phyloP scores from a whole-genome alignment of 805 yeast species.

The Candida wancherniae region DNA sequence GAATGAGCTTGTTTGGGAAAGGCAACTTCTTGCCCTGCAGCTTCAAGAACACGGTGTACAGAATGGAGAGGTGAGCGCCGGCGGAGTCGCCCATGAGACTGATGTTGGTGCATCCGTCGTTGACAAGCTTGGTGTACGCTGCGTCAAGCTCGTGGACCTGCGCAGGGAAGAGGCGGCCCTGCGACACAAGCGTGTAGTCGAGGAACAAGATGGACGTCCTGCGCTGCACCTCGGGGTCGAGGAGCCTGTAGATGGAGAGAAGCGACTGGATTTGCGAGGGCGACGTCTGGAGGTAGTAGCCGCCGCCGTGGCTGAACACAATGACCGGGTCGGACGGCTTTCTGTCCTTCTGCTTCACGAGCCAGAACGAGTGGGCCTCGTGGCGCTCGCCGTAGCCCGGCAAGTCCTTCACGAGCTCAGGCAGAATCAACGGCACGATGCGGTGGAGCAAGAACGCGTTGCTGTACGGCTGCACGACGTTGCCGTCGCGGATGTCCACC shows the following conservation, averaged over 20 bases:
- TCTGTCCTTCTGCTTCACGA: slow-evolving; percentile 25
- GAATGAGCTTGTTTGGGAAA: slow-evolving; percentile 24
- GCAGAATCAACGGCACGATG: slow-evolving; percentile 9
- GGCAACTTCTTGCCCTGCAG: slow-evolving; percentile 8
- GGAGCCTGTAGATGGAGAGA: slow-evolving; percentile 24
- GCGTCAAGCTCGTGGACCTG: slow-evolving; percentile 29
- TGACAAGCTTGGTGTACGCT: slow-evolving; percentile 20
- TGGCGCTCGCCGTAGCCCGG: slow-evolving; percentile 31
- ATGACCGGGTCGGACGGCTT: slow-evolving; percentile 26
- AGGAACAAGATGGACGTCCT: slow-evolving; percentile 24
- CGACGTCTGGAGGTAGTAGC: slow-evolving; percentile 29
- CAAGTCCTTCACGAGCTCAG: slow-evolving; percentile 6
- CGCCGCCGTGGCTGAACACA: slow-evolving; percentile 39
- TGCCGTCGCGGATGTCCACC: slow-evolving; percentile 14
- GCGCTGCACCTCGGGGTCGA: slow-evolving; percentile 20
- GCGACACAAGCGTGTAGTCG: slow-evolving; percentile 29
- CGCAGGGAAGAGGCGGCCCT: slow-evolving; percentile 28
- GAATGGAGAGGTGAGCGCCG: slow-evolving; percentile 35
- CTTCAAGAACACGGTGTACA: slow-evolving; percentile 26
- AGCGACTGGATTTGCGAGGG: slow-evolving; percentile 28
- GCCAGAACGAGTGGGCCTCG: slow-evolving; percentile 31
- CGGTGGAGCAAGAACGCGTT: slow-evolving; percentile 11
- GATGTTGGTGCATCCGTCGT: slow-evolving; percentile 24
- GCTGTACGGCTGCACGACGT: slow-evolving; percentile 11
- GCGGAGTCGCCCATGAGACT: slow-evolving; percentile 40